Conservation (phyloP, 2,329 filamentous ascomycete genomes). For the Paracorniculantispora psalliotae region DNA sequence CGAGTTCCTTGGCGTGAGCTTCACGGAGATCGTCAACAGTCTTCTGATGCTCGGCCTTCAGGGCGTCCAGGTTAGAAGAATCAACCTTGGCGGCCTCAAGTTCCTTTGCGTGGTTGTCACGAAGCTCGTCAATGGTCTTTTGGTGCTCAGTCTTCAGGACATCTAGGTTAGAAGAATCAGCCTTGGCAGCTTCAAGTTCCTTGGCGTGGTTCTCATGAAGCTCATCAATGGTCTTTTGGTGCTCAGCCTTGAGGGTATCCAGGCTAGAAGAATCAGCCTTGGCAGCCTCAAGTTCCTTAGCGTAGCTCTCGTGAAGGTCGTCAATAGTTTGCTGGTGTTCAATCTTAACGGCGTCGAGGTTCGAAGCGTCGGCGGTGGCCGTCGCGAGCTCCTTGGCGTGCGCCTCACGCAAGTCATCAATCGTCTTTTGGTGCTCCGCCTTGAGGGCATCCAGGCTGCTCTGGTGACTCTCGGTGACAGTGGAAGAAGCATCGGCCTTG, state of each 20-base stretch:
- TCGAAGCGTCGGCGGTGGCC: background rate
- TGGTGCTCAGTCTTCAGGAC: slow-evolving; percentile 28
- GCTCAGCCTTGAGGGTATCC: slow-evolving; percentile 23
- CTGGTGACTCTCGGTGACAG: background rate
- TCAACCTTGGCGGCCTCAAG: slow-evolving; percentile 21
- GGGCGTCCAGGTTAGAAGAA: slow-evolving; percentile 32
- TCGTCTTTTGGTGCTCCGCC: slow-evolving; percentile 31
- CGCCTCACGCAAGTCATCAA: slow-evolving; percentile 36
- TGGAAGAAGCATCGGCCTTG: background rate
- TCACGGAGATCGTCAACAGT: slow-evolving; percentile 41
- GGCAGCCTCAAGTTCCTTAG: background rate
- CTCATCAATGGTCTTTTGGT: slow-evolving; percentile 35
- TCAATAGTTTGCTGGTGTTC: slow-evolving; percentile 37
- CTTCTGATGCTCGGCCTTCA: slow-evolving; percentile 50
- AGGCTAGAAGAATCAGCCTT: background rate
- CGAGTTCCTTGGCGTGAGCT: slow-evolving; percentile 35
- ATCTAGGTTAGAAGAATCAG: background rate
- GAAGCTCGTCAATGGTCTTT: slow-evolving; percentile 16
- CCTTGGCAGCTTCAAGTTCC: background rate
- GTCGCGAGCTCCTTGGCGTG: background rate
- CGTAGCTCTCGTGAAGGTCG: slow-evolving; percentile 30
- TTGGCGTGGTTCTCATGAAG: slow-evolving; percentile 27
- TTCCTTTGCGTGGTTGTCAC: slow-evolving; percentile 29
- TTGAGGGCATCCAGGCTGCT: background rate
- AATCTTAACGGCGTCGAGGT: background rate